Percentiles rank a stretch among this genome's conserved stretches.
phyloP scores from a whole-genome alignment of 2,329 filamentous ascomycete genomes.

The Endothia cerciana region DNA sequence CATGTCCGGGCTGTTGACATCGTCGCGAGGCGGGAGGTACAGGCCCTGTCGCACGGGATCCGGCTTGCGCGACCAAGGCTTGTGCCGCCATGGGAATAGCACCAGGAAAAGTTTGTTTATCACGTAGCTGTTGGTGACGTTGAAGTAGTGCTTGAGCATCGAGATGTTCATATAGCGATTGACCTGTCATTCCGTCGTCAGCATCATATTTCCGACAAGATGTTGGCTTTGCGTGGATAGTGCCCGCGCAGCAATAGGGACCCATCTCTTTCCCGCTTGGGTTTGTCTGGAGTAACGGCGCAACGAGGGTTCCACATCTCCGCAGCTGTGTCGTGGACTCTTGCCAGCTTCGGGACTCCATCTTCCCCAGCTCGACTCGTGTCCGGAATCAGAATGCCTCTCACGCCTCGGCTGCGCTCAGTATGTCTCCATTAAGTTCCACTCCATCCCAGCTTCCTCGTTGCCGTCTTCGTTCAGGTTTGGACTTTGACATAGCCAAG shows the following conservation, averaged over 20 bases:
- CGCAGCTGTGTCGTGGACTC: neutral
- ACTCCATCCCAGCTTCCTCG: neutral
- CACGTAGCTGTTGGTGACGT: slow-evolving; percentile 97
- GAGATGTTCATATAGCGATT: slow-evolving; percentile 85
- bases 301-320: too few relatives aligned
- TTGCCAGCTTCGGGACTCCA: neutral
- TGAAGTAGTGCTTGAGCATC: slow-evolving; percentile 98
- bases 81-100: slow-evolving; percentile 96
- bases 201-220: neutral
- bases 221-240: neutral
- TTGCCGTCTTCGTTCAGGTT: neutral
- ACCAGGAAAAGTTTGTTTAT: slow-evolving; percentile 91
- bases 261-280: neutral
- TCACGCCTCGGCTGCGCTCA: neutral
- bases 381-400: neutral
- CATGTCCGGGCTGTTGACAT: slow-evolving; percentile 98
- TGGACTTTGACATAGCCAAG: neutral
- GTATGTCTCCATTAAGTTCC: neutral
- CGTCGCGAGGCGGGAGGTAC: slow-evolving; percentile 91
- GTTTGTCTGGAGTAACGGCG: neutral
- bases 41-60: slow-evolving; percentile 71
- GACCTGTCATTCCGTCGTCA: slow-evolving; percentile 42
- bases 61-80: slow-evolving; percentile 94
- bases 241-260: neutral
- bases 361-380: neutral